Percentiles rank a stretch among this genome's conserved stretches.
Conservation (phyloP, 345 rosid species). For the Heritiera littoralis region DNA sequence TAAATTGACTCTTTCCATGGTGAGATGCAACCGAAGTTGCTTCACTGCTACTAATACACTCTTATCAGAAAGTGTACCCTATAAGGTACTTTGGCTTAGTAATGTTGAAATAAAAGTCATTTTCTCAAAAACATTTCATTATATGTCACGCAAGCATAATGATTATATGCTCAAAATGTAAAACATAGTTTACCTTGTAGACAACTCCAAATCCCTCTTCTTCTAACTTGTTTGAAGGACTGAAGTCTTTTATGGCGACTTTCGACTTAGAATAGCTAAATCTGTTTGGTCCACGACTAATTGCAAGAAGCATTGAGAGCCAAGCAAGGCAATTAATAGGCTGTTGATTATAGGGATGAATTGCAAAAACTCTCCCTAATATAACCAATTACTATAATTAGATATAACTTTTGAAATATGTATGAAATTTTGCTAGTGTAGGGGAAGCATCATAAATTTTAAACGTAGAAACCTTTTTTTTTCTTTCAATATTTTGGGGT, state of each 20-base stretch:
- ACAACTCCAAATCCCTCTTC: conserved; percentile 45
- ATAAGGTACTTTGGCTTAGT: not conserved
- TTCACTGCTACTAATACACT: conserved; percentile 37
- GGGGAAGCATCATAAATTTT: too few species aligned
- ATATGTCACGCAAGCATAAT: not conserved
- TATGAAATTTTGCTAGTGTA: too few species aligned
- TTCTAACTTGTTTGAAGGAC: conserved; percentile 36
- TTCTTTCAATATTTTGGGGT: too few species aligned
- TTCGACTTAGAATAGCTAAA: conserved; percentile 34
- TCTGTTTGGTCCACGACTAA: conserved; percentile 32
- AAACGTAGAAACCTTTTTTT: too few species aligned
- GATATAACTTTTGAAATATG: too few species aligned
- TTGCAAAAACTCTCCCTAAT: too few species aligned
- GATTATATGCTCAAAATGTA: not conserved
- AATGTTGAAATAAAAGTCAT: not conserved
- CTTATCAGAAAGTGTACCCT: conserved; percentile 41
- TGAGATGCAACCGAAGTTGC: conserved; percentile 32
- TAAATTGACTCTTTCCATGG: conserved; percentile 2
- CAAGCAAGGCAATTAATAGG: not conserved
- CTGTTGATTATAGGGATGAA: too few species aligned
- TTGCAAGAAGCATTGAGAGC: conserved; percentile 29
- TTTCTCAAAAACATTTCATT: not conserved
- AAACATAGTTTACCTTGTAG: conserved; percentile 31
- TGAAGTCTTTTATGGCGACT: conserved; percentile 37
- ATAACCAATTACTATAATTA: too few species aligned